Evolutionary conservation across 129 eudicot species (phyloP).

Genomic region (Flaveria robusta): DNA sequence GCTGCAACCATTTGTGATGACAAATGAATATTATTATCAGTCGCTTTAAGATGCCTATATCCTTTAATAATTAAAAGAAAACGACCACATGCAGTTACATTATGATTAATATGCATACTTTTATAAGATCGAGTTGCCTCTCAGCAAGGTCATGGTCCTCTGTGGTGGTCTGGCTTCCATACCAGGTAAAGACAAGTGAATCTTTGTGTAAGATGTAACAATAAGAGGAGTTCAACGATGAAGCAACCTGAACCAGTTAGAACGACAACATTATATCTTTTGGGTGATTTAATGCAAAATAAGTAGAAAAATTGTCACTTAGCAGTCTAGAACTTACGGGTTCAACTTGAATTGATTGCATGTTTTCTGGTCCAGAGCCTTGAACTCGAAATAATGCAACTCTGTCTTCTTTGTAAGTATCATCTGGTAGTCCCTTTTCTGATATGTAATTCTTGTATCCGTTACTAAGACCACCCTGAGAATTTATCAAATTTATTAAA

Average conservation of each 20-base stretch:
- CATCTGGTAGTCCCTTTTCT: constrained; percentile 72
- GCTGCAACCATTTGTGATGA: constrained; percentile 58
- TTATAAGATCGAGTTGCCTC: constrained; percentile 74
- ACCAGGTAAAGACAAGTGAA: constrained; percentile 65
- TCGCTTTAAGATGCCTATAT: neutral
- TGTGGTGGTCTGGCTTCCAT: constrained; percentile 63
- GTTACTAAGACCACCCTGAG: constrained; percentile 85
- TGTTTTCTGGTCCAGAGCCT: constrained; percentile 95
- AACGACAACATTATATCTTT: constrained; percentile 1
- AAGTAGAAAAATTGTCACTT: neutral
- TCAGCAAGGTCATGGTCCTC: constrained; percentile 83
- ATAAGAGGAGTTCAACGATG: constrained; percentile 85
- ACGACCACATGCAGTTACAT: neutral
- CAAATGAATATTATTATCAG: constrained; percentile 9
- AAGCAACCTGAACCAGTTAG: constrained; percentile 56
- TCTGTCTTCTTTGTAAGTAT: constrained; percentile 73
- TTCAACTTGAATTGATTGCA: constrained; percentile 98
- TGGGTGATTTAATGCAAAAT: neutral
- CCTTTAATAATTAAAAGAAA: neutral
- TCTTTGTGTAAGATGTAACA: constrained; percentile 86
- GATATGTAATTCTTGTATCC: constrained; percentile 83
- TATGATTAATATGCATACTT: constrained; percentile 7
- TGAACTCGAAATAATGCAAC: constrained; percentile 82
- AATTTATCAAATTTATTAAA: constrained; percentile 10
- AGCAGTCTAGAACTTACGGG: constrained; percentile 45